Evolutionary conservation across 179 eudicot genomes (phyloP).

Genomic region (Actinidia arguta): DNA sequence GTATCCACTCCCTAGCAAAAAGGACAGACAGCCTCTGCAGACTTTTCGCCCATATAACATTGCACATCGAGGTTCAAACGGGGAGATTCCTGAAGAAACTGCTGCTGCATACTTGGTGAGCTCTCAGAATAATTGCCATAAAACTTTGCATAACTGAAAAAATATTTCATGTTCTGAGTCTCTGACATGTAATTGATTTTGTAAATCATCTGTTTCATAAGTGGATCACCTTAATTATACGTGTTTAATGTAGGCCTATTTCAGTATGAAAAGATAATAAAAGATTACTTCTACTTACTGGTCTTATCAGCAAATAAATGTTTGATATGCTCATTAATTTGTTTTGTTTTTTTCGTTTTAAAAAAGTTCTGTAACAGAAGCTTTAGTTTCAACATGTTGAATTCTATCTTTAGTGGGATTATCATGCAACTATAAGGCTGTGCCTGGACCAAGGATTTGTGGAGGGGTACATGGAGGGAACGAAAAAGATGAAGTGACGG

Average conservation of each 20-base stretch:
- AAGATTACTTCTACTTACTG: neutral
- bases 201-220: neutral
- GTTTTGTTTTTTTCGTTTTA: neutral
- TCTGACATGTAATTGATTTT: neutral
- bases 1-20: conserved; percentile 72
- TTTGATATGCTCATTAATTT: neutral
- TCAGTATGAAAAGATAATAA: neutral
- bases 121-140: neutral
- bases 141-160: neutral
- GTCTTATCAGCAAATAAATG: neutral
- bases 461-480: too few species aligned
- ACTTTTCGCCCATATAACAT: conserved; percentile 84
- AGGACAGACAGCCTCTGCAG: conserved; percentile 69
- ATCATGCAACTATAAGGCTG: neutral
- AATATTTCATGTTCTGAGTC: neutral
- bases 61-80: conserved; percentile 99
- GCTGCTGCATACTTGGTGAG: conserved; percentile 81
- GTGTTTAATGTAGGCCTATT: neutral
- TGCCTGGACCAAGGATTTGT: too few species aligned
- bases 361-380: neutral
- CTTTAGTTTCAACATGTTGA: neutral
- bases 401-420: neutral
- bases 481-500: too few species aligned
- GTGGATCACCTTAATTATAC: neutral
- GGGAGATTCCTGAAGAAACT: conserved; percentile 96